Evolutionary conservation across 176 grass and related monocot species (phyloP).

Genomic region (Leersia perrieri): DNA sequence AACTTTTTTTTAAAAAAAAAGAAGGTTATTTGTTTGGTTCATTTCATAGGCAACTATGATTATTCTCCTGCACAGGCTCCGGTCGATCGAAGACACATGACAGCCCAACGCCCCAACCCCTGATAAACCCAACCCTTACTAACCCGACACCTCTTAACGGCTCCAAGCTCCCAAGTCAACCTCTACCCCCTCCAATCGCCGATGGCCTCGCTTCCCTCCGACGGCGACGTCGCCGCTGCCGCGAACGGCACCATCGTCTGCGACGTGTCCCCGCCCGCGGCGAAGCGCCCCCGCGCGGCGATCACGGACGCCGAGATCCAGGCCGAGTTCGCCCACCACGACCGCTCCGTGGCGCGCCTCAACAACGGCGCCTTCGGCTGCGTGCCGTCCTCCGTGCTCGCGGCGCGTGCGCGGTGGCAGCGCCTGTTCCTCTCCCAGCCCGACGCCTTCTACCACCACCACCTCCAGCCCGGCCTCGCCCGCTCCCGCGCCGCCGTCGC

Average conservation of each 20-base stretch:
- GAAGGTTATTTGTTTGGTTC: too few species aligned
- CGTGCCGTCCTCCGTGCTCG: conserved; percentile 51
- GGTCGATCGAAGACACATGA: too few species aligned
- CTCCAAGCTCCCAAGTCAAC: neutral
- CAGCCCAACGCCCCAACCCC: too few species aligned
- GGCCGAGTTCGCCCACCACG: conserved; percentile 71
- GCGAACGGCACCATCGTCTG: neutral
- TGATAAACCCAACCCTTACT: neutral
- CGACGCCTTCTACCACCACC: conserved; percentile 68
- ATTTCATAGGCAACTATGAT: too few species aligned
- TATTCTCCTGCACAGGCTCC: too few species aligned
- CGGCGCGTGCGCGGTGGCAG: conserved; percentile 49
- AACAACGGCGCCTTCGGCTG: conserved; percentile 82
- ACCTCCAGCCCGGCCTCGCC: conserved; percentile 49
- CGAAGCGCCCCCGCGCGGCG: conserved; percentile 5
- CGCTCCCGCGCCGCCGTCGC: conserved; percentile 47
- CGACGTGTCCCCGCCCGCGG: neutral
- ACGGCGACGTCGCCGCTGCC: conserved; percentile 2
- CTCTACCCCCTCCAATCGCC: neutral
- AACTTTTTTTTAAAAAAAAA: too few species aligned
- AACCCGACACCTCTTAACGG: neutral
- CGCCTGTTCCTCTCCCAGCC: conserved; percentile 58
- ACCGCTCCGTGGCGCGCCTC: conserved; percentile 46
- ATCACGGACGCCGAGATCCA: conserved; percentile 36
- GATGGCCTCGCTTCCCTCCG: conserved; percentile 9